Conservation (phyloP, 176 grass and related monocot genomes). For the Phyllostachys edulis region DNA sequence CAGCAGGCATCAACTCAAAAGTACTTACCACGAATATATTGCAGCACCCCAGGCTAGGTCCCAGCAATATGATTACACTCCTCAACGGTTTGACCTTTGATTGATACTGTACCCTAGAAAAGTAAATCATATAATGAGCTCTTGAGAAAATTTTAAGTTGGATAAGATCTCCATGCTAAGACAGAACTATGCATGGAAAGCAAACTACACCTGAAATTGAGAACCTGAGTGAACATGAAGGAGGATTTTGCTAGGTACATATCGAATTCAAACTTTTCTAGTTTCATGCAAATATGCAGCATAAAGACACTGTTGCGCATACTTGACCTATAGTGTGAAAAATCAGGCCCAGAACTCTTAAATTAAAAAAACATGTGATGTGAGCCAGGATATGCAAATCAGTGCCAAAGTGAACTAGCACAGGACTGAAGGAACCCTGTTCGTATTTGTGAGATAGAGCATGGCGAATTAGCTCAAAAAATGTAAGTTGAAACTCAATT, state of each 20-base stretch:
- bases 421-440: neutral
- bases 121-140: neutral
- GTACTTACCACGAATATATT: constrained; percentile 11
- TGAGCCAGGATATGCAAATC: neutral
- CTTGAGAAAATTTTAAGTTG: constrained; percentile 6
- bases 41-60: constrained; percentile 35
- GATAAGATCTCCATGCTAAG: neutral
- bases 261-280: neutral
- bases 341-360: neutral
- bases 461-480: neutral
- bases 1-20: neutral
- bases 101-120: constrained; percentile 37
- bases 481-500: neutral
- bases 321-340: neutral
- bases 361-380: neutral
- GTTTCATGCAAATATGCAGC: neutral
- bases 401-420: neutral
- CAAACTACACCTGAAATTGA: neutral
- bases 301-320: neutral
- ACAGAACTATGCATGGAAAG: neutral
- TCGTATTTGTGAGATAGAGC: neutral
- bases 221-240: neutral
- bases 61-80: constrained; percentile 36
- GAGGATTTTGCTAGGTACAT: neutral
- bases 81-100: constrained; percentile 40